A percentile compares a stretch with the other conserved stretches of the same genome.
Conservation (phyloP, 192 early-diverging fungal genomes). For the Diversispora eburnea region DNA sequence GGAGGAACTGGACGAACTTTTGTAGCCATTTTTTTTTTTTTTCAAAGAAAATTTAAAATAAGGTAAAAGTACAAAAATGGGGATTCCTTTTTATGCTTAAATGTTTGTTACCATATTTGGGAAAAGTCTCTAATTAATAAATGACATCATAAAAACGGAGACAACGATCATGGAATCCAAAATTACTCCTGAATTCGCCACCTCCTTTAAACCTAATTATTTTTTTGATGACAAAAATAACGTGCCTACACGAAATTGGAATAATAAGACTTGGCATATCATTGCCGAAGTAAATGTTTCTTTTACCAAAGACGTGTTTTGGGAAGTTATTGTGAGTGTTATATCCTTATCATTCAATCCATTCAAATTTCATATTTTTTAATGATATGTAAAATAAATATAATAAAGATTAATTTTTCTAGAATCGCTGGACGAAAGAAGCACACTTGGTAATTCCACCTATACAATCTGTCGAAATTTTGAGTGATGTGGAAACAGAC, state of each 20-base stretch:
- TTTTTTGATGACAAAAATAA: background rate
- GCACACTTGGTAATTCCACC: constrained; percentile 53
- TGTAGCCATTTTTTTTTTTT: background rate
- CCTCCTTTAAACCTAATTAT: background rate
- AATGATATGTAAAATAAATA: background rate
- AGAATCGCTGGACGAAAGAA: constrained; percentile 48
- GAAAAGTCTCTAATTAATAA: background rate
- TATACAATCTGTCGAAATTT: constrained; percentile 36
- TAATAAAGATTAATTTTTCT: background rate
- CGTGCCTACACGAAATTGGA: background rate
- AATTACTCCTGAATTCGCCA: no score
- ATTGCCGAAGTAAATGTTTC: constrained; percentile 41
- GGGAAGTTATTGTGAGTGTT: constrained; percentile 44
- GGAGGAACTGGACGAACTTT: constrained; percentile 16
- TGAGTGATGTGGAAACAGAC: constrained; percentile 19
- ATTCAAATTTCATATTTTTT: constrained; percentile 6
- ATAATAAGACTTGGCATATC: constrained; percentile 34
- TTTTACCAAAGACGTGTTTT: constrained; percentile 41
- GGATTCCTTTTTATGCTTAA: background rate
- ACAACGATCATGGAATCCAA: no score
- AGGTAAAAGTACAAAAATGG: background rate
- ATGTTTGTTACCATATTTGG: constrained; percentile 11
- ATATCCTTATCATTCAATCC: background rate
- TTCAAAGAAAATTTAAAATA: background rate
- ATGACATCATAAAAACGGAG: no score